Base-by-base conservation (phyloP, 2,329 filamentous ascomycete genomes). In the Fusarium coffeatum region DNA sequence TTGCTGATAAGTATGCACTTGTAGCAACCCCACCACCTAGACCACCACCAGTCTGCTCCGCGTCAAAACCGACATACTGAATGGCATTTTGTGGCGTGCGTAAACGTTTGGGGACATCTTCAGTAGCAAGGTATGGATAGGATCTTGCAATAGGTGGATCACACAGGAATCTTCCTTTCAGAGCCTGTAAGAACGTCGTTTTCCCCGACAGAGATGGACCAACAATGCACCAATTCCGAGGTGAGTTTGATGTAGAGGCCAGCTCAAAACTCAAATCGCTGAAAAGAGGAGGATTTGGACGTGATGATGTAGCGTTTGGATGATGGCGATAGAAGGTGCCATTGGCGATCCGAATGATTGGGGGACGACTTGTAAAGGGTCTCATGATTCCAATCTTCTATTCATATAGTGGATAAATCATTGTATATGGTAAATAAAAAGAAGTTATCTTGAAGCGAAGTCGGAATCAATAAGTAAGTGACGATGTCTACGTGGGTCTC, bases 41-140 rank as follows among this genome's bases (percentile, higher is more conserved):
- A 0, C 77, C 74, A 16, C 87, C 81, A 50, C 84, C 81, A 8
- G 86, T 85, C 27, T 89, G 86, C 72, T 94, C 92, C 4, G 89
- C 89, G 76, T 93, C 92, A 76, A 98, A 98, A 0, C 96, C 95
- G 12, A 98, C 94, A 83, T 97, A 95, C 72, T 91, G 90, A 61
- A 99, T 91, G 0, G 93, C 93, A 69, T 85, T 85, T 15, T 84
- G 84, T 0, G 92, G 88, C 55, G 83, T 86, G 46, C 87, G 85
- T 49, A 92, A 79, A 4, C 84, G 81, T 23, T 81, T 72, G 4
- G 87, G 82, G 9, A 93, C 85, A 8, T 86, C 84, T 49, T 88
- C 85, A 4, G 86, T 88, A 16, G 90, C 86, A 4, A 98, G 86
- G 76, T 92, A 92, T 0, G 96, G 96, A 76, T 90, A 98, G 9